Percentiles rank a stretch among this genome's conserved stretches.
phyloP scores from a whole-genome alignment of 345 rosid genomes.

The Euphorbia pulcherrima region DNA sequence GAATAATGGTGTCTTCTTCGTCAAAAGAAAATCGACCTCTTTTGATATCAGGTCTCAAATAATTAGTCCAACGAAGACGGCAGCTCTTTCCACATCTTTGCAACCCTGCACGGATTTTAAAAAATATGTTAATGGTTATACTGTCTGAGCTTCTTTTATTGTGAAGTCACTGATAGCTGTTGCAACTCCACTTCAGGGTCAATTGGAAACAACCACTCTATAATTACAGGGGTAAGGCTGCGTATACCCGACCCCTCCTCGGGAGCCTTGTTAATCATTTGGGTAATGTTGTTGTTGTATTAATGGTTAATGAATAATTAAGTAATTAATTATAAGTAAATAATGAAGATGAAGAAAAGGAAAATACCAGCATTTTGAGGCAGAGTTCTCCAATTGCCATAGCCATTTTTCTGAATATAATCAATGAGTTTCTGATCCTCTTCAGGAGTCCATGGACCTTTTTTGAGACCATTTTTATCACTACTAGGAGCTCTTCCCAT shows the following conservation, averaged over 20 bases:
- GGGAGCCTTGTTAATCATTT: too few relatives aligned
- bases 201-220: too few relatives aligned
- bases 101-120: constrained; percentile 7
- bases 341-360: background rate
- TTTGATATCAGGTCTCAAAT: constrained; percentile 28
- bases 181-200: too few relatives aligned
- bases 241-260: too few relatives aligned
- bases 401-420: constrained; percentile 28
- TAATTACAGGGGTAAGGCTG: too few relatives aligned
- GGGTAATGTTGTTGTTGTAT: too few relatives aligned
- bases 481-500: constrained; percentile 32
- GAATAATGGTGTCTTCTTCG: constrained; percentile 30
- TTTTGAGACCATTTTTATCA: constrained; percentile 27
- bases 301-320: too few relatives aligned
- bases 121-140: too few relatives aligned
- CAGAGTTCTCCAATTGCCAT: constrained; percentile 32
- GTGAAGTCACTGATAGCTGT: too few relatives aligned
- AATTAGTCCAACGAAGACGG: constrained; percentile 35
- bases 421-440: constrained; percentile 31
- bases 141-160: too few relatives aligned
- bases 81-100: constrained; percentile 35
- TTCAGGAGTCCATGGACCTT: constrained; percentile 33
- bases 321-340: too few relatives aligned
- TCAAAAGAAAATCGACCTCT: constrained; percentile 31
- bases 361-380: constrained; percentile 29